Evolutionary conservation across 495 filamentous ascomycete species (phyloP).

Genomic region (Polyplosphaeria fusca): DNA sequence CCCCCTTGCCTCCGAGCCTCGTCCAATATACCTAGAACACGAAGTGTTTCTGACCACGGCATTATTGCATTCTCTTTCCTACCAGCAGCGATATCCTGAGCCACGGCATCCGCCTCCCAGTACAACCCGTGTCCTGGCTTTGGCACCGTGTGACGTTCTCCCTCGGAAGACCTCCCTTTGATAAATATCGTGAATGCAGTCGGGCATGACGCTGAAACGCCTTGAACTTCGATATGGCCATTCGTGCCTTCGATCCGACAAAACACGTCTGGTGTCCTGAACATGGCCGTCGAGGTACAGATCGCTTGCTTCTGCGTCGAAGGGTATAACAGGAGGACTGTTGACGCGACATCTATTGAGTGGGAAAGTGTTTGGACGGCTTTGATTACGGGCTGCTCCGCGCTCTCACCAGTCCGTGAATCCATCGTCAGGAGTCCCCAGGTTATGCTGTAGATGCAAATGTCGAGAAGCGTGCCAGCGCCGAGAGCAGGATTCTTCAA

Average conservation of each 20-base stretch:
- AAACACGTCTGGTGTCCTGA: constrained; percentile 6
- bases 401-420: constrained; percentile 14
- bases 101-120: constrained; percentile 33
- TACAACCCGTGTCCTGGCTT: constrained; percentile 27
- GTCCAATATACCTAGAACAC: constrained; percentile 31
- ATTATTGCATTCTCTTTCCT: constrained; percentile 26
- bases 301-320: constrained; percentile 21
- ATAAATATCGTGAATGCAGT: constrained; percentile 17
- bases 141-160: background rate
- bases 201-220: constrained; percentile 8
- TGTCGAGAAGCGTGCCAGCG: constrained; percentile 32
- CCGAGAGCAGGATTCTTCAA: constrained; percentile 32
- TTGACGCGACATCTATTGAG: constrained; percentile 14
- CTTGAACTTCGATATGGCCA: constrained; percentile 24
- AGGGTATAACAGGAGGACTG: constrained; percentile 16
- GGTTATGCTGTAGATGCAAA: constrained; percentile 33
- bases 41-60: constrained; percentile 25
- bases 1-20: constrained; percentile 26
- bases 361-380: constrained; percentile 24
- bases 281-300: constrained; percentile 23
- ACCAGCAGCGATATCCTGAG: constrained; percentile 23
- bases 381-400: constrained; percentile 24
- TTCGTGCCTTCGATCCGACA: constrained; percentile 25
- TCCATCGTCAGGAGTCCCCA: constrained; percentile 20
- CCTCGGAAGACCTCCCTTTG: constrained; percentile 14